Evolutionary conservation across 202 grass and related monocot genomes (phyloP), one percentile per base, ranked within the genome.

Genomic region (Bolboschoenoplectus hybrid): DNA sequence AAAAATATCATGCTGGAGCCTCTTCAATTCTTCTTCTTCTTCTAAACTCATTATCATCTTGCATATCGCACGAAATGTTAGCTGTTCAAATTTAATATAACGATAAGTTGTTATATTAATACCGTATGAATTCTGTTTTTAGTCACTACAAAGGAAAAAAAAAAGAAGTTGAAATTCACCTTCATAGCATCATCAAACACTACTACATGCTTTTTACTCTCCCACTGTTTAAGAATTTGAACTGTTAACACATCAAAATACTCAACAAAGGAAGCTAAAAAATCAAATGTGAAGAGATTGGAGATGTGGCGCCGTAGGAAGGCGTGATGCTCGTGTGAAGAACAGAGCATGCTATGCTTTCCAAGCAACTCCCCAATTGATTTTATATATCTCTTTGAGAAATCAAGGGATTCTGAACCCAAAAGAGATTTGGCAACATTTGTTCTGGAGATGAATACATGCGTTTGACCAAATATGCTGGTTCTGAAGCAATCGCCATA

Each of bases 311-410:
- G 90, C 40, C 93, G 89, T 49, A 92, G 58, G 43, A 81, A 62
- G 55, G 87, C 83, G 81, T 98, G 95, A 2, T 75, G 49, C 12
- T 72, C 84, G 61, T 92, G 93, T 57, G 90, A 90, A 76, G 88
- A 75, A 77, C 89, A 97, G 35, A 97, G 92, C 63, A 97, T 88
- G 88, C 92, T 97, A 63, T 97, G 88, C 44, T 91, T 55, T 70
- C 95, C 92, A 49, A 94, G 86, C 58, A 97, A 86, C 51, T 90
- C 88, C 2, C 91, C 86, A 12, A 93, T 88, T 49, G 92, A 93
- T 83, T 89, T 90, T 35, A 94, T 89, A 77, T 97, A 97, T 67
- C 92, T 90, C 92, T 97, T 97, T 68, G 92, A 64, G 60, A 98
- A 89, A 68, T 88, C 65, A 58, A 85, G 16, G 2, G 88, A 86